A percentile compares a stretch with the other conserved stretches of the same genome.
Conservation (phyloP, 1,139 yeast species). For the Nakaseomyces bracarensis region DNA sequence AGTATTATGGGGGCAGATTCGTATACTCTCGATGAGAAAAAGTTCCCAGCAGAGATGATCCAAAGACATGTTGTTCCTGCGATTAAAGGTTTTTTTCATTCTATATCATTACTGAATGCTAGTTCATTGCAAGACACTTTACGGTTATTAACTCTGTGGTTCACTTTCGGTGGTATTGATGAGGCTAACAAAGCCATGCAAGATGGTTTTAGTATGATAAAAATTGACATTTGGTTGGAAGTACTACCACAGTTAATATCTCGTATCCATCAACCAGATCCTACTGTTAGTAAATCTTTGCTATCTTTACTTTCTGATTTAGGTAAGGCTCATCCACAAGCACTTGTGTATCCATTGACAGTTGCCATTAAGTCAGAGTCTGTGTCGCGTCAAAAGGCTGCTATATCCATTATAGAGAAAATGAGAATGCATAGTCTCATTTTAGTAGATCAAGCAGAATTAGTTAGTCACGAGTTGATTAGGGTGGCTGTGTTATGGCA, state of each 20-base stretch:
- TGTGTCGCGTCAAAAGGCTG: constrained; percentile 82
- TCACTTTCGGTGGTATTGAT: constrained; percentile 84
- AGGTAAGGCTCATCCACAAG: constrained; percentile 96
- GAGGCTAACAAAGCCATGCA: constrained; percentile 88
- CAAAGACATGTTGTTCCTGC: constrained; percentile 92
- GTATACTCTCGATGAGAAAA: constrained; percentile 16
- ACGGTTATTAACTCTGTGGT: constrained; percentile 86
- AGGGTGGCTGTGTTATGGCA: constrained; percentile 96
- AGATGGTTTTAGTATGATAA: constrained; percentile 85
- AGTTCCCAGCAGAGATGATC: constrained; percentile 51
- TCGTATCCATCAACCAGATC: constrained; percentile 92
- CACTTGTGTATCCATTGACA: constrained; percentile 87
- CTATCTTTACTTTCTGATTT: constrained; percentile 76
- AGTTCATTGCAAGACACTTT: constrained; percentile 89
- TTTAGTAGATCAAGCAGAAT: constrained; percentile 84
- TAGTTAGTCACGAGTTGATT: constrained; percentile 85
- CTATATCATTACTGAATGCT: constrained; percentile 78
- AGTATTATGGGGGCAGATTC: constrained; percentile 23
- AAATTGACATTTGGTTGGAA: constrained; percentile 89
- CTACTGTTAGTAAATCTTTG: constrained; percentile 70
- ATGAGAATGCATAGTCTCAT: constrained; percentile 82
- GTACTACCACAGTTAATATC: constrained; percentile 94
- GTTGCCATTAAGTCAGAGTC: constrained; percentile 96
- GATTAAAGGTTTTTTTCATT: constrained; percentile 88
- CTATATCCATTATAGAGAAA: constrained; percentile 80